Base-by-base conservation (phyloP, 768 basidiomycete genomes). In the Aureoboletus auriporus region DNA sequence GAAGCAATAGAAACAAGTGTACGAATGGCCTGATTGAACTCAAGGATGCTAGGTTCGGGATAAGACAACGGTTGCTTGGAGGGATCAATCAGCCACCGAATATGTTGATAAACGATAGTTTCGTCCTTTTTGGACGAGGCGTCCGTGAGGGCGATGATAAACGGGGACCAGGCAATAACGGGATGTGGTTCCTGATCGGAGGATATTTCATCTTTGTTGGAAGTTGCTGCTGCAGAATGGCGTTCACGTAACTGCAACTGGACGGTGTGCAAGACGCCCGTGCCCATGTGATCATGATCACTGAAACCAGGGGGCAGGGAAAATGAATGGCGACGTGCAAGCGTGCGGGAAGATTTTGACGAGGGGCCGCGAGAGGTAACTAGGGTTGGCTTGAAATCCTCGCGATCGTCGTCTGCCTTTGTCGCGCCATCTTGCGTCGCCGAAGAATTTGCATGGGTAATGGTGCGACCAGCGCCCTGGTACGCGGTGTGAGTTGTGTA, bases 361-460 rank as follows among this genome's bases (percentile, higher is more conserved):
- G 67, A 40, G 17, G 50, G n/a, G 17, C 59, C 54, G 28, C 66
- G 58, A 5, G 68, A 37, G 1, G 69, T 47, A 46, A 64, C 62
- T 30, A 71, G 66, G 40, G 66, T 62, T 1, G 61, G 44, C 9
- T 64, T 53, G 23, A 65, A 47, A 0, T 89, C 85, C 0, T 86
- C 81, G 17, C 59, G 64, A 20, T 89, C 87, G 49, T 90, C 86
- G 35, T 70, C 64, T 55, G 80, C 73, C 26, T 57, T 62, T 33
- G 71, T 56, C 2, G 69, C 57, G 12, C 71, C 71, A 54, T 87
- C 85, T 35, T 79, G 72, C 1, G 78, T 72, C 8, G 79, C 74
- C 2, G 81, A 70, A 1, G 80, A 71, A 54, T 84, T 85, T 10
- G 83, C 86, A 44, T 89, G 88, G 1, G 85, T 84, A 16, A 87